Percentiles rank a stretch among this genome's conserved stretches.
phyloP scores from a whole-genome alignment of 2,329 filamentous ascomycete genomes.

The Cercospora sp. region DNA sequence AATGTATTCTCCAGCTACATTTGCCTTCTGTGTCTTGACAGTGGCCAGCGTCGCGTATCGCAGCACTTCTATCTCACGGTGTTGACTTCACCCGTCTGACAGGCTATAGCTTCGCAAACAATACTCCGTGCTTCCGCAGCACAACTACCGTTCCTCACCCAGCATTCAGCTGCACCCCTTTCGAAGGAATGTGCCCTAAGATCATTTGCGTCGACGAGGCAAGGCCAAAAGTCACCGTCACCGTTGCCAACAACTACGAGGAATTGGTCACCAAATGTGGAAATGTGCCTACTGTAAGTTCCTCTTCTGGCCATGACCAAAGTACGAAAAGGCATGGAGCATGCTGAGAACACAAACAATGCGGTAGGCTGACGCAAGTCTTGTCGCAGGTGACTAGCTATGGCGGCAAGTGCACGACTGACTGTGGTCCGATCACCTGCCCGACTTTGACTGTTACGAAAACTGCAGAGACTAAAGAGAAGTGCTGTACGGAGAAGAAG shows the following conservation, averaged over 20 bases:
- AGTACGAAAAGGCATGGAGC: not conserved
- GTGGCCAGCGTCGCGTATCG: not conserved
- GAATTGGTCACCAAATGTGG: slow-evolving; percentile 1
- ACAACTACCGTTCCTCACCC: slow-evolving; percentile 17
- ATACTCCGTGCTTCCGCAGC: slow-evolving; percentile 15
- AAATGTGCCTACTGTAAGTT: slow-evolving; percentile 14
- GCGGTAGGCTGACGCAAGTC: not conserved
- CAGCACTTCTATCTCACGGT: not conserved
- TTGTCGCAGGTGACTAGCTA: slow-evolving; percentile 4
- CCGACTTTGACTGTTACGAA: slow-evolving; percentile 19
- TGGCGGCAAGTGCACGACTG: slow-evolving; percentile 13
- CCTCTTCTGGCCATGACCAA: not conserved
- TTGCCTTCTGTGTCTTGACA: not conserved
- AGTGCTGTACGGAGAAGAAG: slow-evolving; percentile 14
- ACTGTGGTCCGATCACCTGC: slow-evolving; percentile 20
- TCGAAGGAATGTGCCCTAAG: slow-evolving; percentile 12
- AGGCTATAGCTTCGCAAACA: not conserved
- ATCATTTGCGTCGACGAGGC: slow-evolving; percentile 14
- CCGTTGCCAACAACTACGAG: slow-evolving; percentile 10
- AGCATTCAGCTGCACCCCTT: slow-evolving; percentile 14
- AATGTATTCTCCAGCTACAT: not conserved
- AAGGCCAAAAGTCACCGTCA: slow-evolving; percentile 14
- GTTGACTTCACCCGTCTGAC: not conserved
- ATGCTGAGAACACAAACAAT: not conserved
- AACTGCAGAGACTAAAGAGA: not conserved